Base-by-base conservation (phyloP, 352 stramenopile genomes). In the Phytophthora podocarpi region DNA sequence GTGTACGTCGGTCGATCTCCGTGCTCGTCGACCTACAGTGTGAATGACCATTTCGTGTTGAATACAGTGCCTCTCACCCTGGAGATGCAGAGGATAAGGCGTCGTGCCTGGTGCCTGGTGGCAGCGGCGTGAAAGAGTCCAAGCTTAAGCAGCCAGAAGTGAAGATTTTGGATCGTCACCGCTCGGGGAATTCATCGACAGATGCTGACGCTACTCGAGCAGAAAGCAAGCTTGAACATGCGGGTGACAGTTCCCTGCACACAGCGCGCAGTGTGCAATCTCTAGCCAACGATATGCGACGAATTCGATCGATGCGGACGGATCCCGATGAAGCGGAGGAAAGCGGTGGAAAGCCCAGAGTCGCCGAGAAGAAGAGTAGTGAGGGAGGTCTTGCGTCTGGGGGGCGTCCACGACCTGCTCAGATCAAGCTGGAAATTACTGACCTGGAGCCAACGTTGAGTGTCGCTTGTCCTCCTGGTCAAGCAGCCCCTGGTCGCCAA, bases 241-340 rank as follows among this genome's bases (percentile, higher is more conserved):
- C 40, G 12, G 21, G 28, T 7, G 64, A 73, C 23, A 39, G 21
- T 15, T 78, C 76, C 2, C 50, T 91, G 9, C 79, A 89, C 48
- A 80, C 82, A 55, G 77, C 90, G 12, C 72, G 78, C n/a, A 94
- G 82, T 23, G 85, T 94, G 21, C 82, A 94, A 58, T 90, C 82
- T 13, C 58, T 94, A 13, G 85, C 85, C 18, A 90, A 90, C 62
- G 85, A 94, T 47, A 92, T 94, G 36, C 66, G 85, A 0, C 80
- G 82, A 12, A 90, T 94, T 36, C 71, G 82, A 23, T 94, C 85
- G 1, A 70, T 87, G 53, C 69, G 76, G 4, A 70, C 31, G 0
- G 82, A 90, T 16, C 23, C 45, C 6, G 52, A 63, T 0, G 57
- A 64, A 31, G 53, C 58, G 2, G 65, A 85, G 16, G 74, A 86